A percentile compares a stretch with the other conserved stretches of the same genome.
Conservation (phyloP, 768 basidiomycete genomes). For the Kockovaella imperatae region DNA sequence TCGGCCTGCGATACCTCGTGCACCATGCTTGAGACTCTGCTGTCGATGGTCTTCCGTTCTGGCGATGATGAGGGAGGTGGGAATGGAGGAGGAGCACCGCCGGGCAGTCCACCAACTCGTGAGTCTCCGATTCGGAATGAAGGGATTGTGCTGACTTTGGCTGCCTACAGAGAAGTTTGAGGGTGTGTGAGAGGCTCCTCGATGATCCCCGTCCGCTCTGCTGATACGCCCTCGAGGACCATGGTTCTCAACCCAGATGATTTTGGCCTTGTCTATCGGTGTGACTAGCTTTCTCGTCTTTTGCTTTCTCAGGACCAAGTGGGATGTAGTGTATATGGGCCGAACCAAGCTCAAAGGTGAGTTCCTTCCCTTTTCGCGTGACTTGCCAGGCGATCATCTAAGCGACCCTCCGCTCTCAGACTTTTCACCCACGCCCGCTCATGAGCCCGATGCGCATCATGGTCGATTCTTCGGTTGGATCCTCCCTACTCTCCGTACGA, state of each 20-base stretch:
- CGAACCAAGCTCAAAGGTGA: conserved; percentile 87
- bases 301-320: conserved; percentile 76
- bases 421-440: conserved; percentile 29
- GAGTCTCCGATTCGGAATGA: conserved; percentile 6
- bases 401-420: conserved; percentile 12
- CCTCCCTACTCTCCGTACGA: conserved; percentile 77
- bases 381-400: not conserved
- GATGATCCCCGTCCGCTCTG: not conserved
- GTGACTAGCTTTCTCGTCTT: conserved; percentile 74
- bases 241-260: conserved; percentile 88
- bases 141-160: not conserved
- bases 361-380: conserved; percentile 11
- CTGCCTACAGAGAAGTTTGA: conserved; percentile 24
- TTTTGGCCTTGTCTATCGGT: conserved; percentile 70
- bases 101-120: conserved; percentile 35
- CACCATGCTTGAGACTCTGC: too few species aligned
- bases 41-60: too few species aligned
- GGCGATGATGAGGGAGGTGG: conserved; percentile 1
- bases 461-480: conserved; percentile 84
- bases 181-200: conserved; percentile 12
- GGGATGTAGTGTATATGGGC: conserved; percentile 84
- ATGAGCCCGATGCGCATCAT: conserved; percentile 15
- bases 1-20: too few species aligned
- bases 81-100: conserved; percentile 19
- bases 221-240: conserved; percentile 53